Evolutionary conservation across 2,329 filamentous ascomycete genomes (phyloP).

Genomic region (Ophiostoma australiae): DNA sequence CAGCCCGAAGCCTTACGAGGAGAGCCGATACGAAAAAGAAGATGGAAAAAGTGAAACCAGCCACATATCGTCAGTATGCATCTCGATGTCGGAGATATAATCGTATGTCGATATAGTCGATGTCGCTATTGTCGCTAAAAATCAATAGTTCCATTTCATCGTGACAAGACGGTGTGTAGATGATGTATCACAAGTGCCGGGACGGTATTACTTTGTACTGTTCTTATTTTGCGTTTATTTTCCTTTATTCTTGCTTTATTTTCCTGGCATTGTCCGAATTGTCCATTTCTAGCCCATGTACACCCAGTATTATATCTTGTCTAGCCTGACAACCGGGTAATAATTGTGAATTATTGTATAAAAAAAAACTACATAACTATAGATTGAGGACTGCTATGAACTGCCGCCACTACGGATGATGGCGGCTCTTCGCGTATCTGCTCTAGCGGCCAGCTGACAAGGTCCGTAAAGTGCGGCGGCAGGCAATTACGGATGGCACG

Average conservation of each 20-base stretch:
- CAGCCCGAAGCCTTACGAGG: background rate
- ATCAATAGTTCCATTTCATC: slow-evolving; percentile 1
- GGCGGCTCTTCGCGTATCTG: background rate
- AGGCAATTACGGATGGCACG: slow-evolving; percentile 9
- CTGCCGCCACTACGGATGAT: background rate
- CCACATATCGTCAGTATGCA: background rate
- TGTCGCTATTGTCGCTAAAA: background rate
- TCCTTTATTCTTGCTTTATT: too few species aligned
- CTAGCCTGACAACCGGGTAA: background rate
- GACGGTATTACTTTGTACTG: background rate
- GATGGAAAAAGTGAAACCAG: background rate
- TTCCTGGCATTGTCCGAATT: too few species aligned
- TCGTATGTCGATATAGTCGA: background rate
- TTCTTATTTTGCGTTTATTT: background rate
- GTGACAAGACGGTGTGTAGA: background rate
- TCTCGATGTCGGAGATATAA: background rate
- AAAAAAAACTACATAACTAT: background rate
- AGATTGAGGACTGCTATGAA: background rate
- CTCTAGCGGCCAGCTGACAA: background rate
- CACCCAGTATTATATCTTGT: background rate
- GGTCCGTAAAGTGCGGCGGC: slow-evolving; percentile 4
- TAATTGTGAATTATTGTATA: too few species aligned
- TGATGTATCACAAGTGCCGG: background rate
- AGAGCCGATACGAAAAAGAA: background rate
- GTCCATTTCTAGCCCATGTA: background rate